Evolutionary conservation across 306 rosid species (phyloP).

Genomic region (Vachellia collinsii): DNA sequence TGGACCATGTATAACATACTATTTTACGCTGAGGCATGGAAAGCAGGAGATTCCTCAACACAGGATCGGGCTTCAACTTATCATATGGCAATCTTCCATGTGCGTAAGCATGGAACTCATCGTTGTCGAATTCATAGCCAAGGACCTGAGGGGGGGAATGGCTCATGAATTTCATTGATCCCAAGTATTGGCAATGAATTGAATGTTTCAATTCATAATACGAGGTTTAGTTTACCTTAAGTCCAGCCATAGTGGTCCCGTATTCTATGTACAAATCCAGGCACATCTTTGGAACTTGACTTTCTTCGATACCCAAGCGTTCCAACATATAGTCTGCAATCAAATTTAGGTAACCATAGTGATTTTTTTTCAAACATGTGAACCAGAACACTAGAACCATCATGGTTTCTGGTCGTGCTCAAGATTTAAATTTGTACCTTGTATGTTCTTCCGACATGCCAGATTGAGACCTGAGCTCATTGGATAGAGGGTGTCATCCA

Average conservation of each 20-base stretch:
- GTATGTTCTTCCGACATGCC: constrained; percentile 77
- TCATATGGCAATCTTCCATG: constrained; percentile 85
- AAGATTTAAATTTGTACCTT: constrained; percentile 47
- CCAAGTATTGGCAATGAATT: constrained; percentile 17
- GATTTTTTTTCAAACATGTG: constrained; percentile 16
- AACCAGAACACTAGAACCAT: constrained; percentile 8
- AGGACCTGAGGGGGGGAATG: constrained; percentile 51
- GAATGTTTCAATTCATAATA: constrained; percentile 11
- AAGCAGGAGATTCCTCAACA: constrained; percentile 77
- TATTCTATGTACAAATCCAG: constrained; percentile 66
- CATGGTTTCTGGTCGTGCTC: neutral
- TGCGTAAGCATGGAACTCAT: constrained; percentile 71
- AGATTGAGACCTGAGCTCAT: constrained; percentile 75
- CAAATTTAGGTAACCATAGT: constrained; percentile 10
- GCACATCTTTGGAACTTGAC: constrained; percentile 75
- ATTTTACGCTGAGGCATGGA: constrained; percentile 90
- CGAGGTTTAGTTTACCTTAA: constrained; percentile 54
- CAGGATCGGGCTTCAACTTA: constrained; percentile 64
- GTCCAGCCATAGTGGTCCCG: constrained; percentile 94
- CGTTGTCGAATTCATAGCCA: constrained; percentile 76
- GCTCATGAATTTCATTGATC: constrained; percentile 22
- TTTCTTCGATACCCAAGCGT: constrained; percentile 66
- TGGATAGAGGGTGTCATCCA: constrained; percentile 91
- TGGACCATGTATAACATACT: constrained; percentile 46
- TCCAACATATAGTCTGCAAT: constrained; percentile 73